Percentiles rank a stretch among this genome's conserved stretches.
phyloP scores from a whole-genome alignment of 768 basidiomycete species.

The Suillus tomentosus region DNA sequence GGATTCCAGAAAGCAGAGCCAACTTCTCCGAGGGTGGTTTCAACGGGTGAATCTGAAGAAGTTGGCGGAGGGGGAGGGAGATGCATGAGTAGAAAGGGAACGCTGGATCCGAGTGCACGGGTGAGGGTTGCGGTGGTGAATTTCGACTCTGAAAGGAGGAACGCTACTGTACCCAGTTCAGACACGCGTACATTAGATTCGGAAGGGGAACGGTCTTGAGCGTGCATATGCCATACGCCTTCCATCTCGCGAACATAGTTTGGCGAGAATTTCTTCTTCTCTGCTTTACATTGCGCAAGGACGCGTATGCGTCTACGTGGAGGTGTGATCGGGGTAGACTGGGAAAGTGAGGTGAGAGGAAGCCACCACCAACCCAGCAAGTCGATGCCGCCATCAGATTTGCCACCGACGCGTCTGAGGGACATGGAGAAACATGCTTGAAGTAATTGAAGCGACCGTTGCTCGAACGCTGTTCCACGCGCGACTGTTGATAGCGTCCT shows the following conservation, averaged over 20 bases:
- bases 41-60: conserved; percentile 5
- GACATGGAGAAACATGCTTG: conserved; percentile 76
- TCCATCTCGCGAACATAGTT: conserved; percentile 87
- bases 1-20: conserved; percentile 70
- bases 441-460: conserved; percentile 61
- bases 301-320: conserved; percentile 64
- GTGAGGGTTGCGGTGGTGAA: conserved; percentile 74
- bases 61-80: conserved; percentile 48
- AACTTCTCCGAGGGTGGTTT: conserved; percentile 25
- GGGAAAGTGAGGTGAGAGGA: conserved; percentile 36
- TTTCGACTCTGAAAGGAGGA: conserved; percentile 78
- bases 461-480: conserved; percentile 76
- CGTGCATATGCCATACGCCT: conserved; percentile 64
- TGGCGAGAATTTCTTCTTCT: conserved; percentile 78
- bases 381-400: conserved; percentile 88
- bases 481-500: conserved; percentile 51
- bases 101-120: conserved; percentile 69
- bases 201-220: conserved; percentile 1
- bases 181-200: background rate
- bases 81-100: conserved; percentile 81
- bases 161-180: conserved; percentile 48
- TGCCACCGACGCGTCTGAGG: conserved; percentile 78
- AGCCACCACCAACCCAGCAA: conserved; percentile 94
- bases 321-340: conserved; percentile 15
- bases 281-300: conserved; percentile 90